Conservation (phyloP, 2,329 filamentous ascomycete species). For the Chaetomiaceae sp. region DNA sequence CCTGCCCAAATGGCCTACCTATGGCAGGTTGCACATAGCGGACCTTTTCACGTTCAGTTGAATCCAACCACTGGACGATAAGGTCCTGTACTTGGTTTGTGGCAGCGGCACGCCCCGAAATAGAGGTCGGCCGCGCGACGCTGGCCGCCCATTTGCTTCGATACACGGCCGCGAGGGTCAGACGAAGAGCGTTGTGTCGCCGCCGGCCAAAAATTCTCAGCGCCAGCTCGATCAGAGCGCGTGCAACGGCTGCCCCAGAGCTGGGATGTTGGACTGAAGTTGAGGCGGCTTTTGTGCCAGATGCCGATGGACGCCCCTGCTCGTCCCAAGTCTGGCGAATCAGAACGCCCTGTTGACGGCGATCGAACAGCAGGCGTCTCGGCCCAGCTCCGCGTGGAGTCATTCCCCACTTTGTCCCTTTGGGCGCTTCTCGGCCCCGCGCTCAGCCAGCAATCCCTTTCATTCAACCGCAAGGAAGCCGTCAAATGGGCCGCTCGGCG, state of each 20-base stretch:
- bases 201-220: not conserved
- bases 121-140: too few species aligned
- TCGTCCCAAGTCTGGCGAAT: constrained; percentile 23
- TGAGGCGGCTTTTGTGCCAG: constrained; percentile 29
- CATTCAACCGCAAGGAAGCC: constrained; percentile 9
- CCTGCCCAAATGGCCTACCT: not conserved
- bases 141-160: too few species aligned
- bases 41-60: not conserved
- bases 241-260: not conserved
- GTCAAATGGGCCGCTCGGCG: constrained; percentile 4
- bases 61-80: not conserved
- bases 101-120: too few species aligned
- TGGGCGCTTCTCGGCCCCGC: constrained; percentile 17
- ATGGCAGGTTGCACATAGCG: too few species aligned
- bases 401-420: constrained; percentile 17
- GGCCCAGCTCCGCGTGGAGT: constrained; percentile 17
- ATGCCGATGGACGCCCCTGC: constrained; percentile 17
- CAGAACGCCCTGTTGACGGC: constrained; percentile 11
- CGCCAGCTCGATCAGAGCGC: constrained; percentile 15
- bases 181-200: not conserved
- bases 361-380: constrained; percentile 28
- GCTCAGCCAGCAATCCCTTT: constrained; percentile 10
- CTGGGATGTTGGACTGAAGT: constrained; percentile 17
- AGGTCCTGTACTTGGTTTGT: too few species aligned
- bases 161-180: too few species aligned